A percentile compares a stretch with the other conserved stretches of the same genome.
Evolutionary conservation across 1,284 basidiomycete species (phyloP).

Genomic region (Boletellus dicymbophilus): DNA sequence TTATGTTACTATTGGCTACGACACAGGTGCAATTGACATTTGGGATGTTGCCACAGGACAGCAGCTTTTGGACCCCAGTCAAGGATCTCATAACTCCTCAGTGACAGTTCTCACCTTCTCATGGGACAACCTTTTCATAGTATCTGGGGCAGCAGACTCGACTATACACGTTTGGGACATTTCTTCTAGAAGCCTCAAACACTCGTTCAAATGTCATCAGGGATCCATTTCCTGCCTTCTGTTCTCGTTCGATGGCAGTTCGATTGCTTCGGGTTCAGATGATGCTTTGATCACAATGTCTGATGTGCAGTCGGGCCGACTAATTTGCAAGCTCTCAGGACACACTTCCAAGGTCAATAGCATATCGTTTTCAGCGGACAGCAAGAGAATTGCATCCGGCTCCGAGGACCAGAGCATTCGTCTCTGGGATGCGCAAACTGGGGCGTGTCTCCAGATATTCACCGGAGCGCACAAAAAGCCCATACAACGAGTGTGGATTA

Average conservation of each 20-base stretch:
- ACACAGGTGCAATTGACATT: constrained; percentile 16
- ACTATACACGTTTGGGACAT: constrained; percentile 18
- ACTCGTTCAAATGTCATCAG: constrained; percentile 9
- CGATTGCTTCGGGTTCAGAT: constrained; percentile 24
- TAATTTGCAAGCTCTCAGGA: constrained; percentile 8
- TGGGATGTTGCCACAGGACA: constrained; percentile 26
- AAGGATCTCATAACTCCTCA: constrained; percentile 2
- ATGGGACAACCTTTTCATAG: constrained; percentile 9
- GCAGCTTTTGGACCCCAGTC: background rate
- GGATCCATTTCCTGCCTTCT: constrained; percentile 11
- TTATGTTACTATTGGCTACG: constrained; percentile 20
- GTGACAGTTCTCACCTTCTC: constrained; percentile 17
- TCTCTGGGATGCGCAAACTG: constrained; percentile 26
- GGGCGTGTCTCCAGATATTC: constrained; percentile 16
- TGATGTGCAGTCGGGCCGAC: constrained; percentile 8
- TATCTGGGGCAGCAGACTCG: constrained; percentile 15
- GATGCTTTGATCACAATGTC: constrained; percentile 19
- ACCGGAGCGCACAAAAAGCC: constrained; percentile 15
- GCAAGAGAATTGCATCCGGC: constrained; percentile 17
- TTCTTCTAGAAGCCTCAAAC: constrained; percentile 1
- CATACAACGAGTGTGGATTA: constrained; percentile 18
- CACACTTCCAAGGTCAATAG: constrained; percentile 14
- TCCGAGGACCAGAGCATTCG: constrained; percentile 22
- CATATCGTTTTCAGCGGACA: constrained; percentile 23
- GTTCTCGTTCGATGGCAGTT: constrained; percentile 13